phyloP scores from a whole-genome alignment of 139 green algal species.

The Trebouxia sp. region DNA sequence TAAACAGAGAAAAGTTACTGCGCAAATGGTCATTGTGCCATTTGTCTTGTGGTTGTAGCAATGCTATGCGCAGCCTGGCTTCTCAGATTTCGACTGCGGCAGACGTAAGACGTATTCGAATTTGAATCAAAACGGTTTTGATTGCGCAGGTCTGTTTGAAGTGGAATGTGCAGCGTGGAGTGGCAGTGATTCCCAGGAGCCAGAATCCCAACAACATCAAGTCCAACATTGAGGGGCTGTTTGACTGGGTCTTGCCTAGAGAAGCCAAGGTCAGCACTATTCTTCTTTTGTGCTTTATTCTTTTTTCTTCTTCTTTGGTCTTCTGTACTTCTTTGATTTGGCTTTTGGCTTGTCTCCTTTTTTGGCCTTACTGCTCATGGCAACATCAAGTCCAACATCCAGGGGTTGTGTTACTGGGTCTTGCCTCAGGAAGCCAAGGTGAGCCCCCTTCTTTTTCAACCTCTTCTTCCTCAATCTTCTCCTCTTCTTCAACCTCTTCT shows the following conservation, averaged over 20 bases:
- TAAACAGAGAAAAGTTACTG: too few relatives aligned
- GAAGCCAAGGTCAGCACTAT: constrained; percentile 55
- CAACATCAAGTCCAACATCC: too few relatives aligned
- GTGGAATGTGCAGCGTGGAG: constrained; percentile 86
- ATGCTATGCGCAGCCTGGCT: neutral
- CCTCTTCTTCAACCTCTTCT: too few relatives aligned
- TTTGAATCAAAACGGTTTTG: neutral
- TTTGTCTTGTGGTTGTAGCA: too few relatives aligned
- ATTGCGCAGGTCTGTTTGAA: constrained; percentile 73
- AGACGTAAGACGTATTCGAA: too few relatives aligned
- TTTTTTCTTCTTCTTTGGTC: neutral
- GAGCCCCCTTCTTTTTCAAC: too few relatives aligned
- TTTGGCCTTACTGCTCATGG: neutral
- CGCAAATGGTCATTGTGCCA: too few relatives aligned
- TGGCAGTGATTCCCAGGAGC: constrained; percentile 73
- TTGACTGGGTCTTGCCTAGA: constrained; percentile 53
- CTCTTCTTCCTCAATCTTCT: too few relatives aligned
- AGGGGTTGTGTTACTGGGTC: too few relatives aligned
- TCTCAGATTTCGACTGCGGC: too few relatives aligned
- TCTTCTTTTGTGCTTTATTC: neutral
- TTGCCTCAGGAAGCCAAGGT: too few relatives aligned
- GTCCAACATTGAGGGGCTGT: constrained; percentile 60
- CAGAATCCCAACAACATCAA: constrained; percentile 44
- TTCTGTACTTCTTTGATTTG: neutral
- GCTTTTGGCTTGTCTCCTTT: neutral